These are phyloP conservation scores for Fusarium sp. DNA, from an alignment of 2,329 filamentous ascomycete genomes.

Conservation along the genomic window DNA sequence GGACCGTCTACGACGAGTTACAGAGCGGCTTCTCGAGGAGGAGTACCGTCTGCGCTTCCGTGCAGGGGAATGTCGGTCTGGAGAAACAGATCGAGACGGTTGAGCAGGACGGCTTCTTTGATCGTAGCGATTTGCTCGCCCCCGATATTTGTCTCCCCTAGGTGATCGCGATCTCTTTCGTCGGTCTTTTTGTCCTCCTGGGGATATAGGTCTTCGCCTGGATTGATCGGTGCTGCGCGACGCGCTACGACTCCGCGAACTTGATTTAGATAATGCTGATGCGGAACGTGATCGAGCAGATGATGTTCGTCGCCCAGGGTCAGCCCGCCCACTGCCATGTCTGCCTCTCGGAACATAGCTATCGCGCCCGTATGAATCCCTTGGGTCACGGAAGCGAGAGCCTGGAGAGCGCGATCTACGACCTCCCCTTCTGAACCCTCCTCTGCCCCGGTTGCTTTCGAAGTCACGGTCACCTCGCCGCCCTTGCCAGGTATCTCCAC, in stretches of 20 bases:
- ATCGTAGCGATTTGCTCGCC: slow-evolving; percentile 35
- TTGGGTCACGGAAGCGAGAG: slow-evolving; percentile 53
- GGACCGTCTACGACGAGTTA: slow-evolving; percentile 50
- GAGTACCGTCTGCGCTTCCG: slow-evolving; percentile 63
- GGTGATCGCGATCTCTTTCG: slow-evolving; percentile 55
- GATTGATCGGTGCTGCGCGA: slow-evolving; percentile 48
- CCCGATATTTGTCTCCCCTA: slow-evolving; percentile 43
- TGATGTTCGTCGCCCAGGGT: slow-evolving; percentile 50
- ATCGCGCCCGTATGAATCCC: slow-evolving; percentile 59
- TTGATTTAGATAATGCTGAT: slow-evolving; percentile 45
- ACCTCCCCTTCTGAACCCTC: slow-evolving; percentile 56
- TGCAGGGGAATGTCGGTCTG: slow-evolving; percentile 52
- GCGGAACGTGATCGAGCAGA: slow-evolving; percentile 49
- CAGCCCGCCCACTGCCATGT: slow-evolving; percentile 51
- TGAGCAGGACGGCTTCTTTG: slow-evolving; percentile 39
- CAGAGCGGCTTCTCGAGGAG: slow-evolving; percentile 58
- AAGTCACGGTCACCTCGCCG: slow-evolving; percentile 62
- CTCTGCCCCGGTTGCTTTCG: slow-evolving; percentile 52
- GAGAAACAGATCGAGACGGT: slow-evolving; percentile 50
- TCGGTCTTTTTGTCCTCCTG: slow-evolving; percentile 45
- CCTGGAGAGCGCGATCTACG: slow-evolving; percentile 60
- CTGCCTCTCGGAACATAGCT: slow-evolving; percentile 63
- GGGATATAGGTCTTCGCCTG: slow-evolving; percentile 47
- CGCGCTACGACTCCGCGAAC: slow-evolving; percentile 48
- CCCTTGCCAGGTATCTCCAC: slow-evolving; percentile 63